These are phyloP conservation scores for Ceratocystis alfenasii DNA, from an alignment of 2,329 filamentous ascomycete species.

Conservation along the genomic window DNA sequence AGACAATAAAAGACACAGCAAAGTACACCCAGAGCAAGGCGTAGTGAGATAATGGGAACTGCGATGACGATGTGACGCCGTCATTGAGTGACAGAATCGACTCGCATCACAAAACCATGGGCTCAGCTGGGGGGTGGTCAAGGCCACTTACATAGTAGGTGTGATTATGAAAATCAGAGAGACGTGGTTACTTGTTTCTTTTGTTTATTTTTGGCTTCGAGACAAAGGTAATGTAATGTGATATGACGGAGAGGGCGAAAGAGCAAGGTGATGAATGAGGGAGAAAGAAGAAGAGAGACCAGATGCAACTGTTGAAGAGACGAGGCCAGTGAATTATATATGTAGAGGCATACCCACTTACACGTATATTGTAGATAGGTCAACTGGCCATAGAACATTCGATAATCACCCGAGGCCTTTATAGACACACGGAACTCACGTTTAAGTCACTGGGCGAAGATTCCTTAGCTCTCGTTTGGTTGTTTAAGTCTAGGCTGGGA, in stretches of 20 bases:
- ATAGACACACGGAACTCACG: not conserved
- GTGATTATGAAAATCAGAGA: not conserved
- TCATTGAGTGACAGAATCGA: constrained; percentile 4
- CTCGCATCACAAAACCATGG: not conserved
- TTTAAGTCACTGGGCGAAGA: not conserved
- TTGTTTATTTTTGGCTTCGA: not conserved
- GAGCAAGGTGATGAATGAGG: not conserved
- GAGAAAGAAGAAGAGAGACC: not conserved
- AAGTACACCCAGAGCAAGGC: not conserved
- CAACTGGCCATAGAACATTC: not conserved
- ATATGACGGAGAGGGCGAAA: not conserved
- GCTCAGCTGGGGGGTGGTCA: not conserved
- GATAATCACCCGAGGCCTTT: not conserved
- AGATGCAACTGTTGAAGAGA: not conserved
- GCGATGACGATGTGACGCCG: not conserved
- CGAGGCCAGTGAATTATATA: not conserved
- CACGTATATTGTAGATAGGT: not conserved
- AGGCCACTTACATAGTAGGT: not conserved
- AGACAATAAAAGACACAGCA: constrained; percentile 4
- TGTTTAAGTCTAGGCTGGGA: not conserved
- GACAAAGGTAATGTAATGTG: not conserved
- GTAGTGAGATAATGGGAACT: not conserved
- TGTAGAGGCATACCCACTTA: not conserved
- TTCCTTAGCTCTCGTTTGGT: not conserved
- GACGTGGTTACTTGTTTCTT: not conserved